Evolutionary conservation across 345 rosid genomes (phyloP).

Genomic region (Excoecaria agallocha): DNA sequence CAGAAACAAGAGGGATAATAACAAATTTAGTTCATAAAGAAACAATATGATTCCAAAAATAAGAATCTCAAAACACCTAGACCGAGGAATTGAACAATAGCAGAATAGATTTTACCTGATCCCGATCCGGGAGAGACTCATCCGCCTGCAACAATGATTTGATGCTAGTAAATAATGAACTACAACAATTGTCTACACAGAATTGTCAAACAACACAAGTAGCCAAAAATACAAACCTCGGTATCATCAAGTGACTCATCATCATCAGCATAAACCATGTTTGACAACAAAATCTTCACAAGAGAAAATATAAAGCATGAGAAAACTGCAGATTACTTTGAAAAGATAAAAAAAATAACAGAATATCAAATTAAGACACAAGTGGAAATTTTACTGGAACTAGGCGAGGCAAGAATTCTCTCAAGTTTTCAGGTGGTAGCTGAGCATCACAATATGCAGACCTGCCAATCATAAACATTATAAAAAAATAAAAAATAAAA

Average conservation of each 20-base stretch:
- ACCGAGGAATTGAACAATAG: slow-evolving; percentile 11
- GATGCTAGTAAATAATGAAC: slow-evolving; percentile 8
- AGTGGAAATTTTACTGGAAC: slow-evolving; percentile 57
- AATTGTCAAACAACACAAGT: slow-evolving; percentile 9
- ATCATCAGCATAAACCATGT: slow-evolving; percentile 95
- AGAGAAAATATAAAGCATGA: slow-evolving; percentile 19
- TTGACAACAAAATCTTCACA: slow-evolving; percentile 73
- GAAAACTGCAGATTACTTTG: not conserved
- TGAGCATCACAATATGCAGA: slow-evolving; percentile 88
- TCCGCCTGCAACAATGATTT: slow-evolving; percentile 71
- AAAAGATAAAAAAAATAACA: not conserved
- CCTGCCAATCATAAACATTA: slow-evolving; percentile 50
- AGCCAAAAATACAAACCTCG: slow-evolving; percentile 53
- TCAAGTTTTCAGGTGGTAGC: slow-evolving; percentile 68
- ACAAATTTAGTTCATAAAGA: not conserved
- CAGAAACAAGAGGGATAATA: not conserved
- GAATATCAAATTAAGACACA: slow-evolving; percentile 10
- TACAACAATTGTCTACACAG: slow-evolving; percentile 11
- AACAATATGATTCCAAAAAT: not conserved
- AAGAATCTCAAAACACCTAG: slow-evolving; percentile 10
- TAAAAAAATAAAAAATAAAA: not conserved
- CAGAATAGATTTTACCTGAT: slow-evolving; percentile 59
- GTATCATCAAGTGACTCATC: slow-evolving; percentile 86
- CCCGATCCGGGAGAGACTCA: slow-evolving; percentile 93
- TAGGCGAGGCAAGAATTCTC: slow-evolving; percentile 78